These are phyloP conservation scores for Rhizophora apiculata DNA, from an alignment of 345 rosid species.

Conservation along the genomic window DNA sequence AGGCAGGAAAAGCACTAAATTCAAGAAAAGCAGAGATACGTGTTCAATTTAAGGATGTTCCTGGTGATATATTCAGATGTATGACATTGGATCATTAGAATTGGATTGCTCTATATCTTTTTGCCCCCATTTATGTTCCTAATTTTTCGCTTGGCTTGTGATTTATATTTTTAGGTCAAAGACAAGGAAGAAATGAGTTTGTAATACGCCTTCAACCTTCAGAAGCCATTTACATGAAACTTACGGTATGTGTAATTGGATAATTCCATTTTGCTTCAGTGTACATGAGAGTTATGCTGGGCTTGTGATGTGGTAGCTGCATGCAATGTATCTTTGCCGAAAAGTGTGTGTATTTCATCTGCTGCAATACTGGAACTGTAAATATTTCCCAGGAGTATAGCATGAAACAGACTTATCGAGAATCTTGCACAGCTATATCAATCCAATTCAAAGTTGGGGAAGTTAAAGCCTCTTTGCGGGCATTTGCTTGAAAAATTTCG, in stretches of 20 bases:
- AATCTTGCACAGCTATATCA: background rate
- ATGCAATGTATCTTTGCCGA: background rate
- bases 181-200: slow-evolving; percentile 97
- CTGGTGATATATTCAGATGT: slow-evolving; percentile 96
- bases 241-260: slow-evolving; percentile 56
- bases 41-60: slow-evolving; percentile 96
- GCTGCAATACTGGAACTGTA: background rate
- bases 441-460: background rate
- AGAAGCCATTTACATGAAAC: slow-evolving; percentile 98
- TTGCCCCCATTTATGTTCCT: background rate
- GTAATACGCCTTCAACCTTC: slow-evolving; percentile 96
- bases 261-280: background rate
- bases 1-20: slow-evolving; percentile 97
- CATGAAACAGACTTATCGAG: background rate
- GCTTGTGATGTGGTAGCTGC: too few relatives aligned
- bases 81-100: slow-evolving; percentile 19
- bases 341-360: background rate
- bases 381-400: background rate
- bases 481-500: background rate
- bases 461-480: background rate
- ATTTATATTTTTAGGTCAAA: slow-evolving; percentile 51
- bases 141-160: slow-evolving; percentile 8
- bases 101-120: background rate
- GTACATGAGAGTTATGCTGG: background rate
- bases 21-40: slow-evolving; percentile 99